Evolutionary conservation across 192 early-diverging fungal genomes (phyloP).

Genomic region (Coemansia javaensis): DNA sequence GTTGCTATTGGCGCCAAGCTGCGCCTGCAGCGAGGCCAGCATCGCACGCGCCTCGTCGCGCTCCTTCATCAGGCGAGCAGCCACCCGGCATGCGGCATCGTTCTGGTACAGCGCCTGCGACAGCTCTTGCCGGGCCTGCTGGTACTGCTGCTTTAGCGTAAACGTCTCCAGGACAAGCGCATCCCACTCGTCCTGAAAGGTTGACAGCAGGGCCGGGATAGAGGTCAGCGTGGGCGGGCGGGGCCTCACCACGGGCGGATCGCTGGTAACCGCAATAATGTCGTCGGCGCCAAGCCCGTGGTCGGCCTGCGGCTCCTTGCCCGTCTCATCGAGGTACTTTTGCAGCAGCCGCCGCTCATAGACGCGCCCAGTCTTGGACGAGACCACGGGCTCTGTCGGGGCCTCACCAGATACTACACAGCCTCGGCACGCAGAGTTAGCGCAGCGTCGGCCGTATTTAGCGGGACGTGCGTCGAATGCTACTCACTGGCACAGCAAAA

Average conservation of each 20-base stretch:
- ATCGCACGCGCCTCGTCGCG: slow-evolving; percentile 80
- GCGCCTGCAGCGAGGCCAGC: slow-evolving; percentile 20
- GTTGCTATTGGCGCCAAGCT: neutral
- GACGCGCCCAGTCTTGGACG: slow-evolving; percentile 74
- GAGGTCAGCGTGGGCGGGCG: slow-evolving; percentile 87
- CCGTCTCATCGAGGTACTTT: slow-evolving; percentile 81
- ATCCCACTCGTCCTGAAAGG: slow-evolving; percentile 97
- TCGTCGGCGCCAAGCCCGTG: slow-evolving; percentile 54
- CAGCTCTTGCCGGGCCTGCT: slow-evolving; percentile 86
- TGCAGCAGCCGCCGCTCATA: slow-evolving; percentile 84
- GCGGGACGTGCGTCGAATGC: neutral
- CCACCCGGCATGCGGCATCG: slow-evolving; percentile 92
- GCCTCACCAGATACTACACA: slow-evolving; percentile 85
- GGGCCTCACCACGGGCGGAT: slow-evolving; percentile 62
- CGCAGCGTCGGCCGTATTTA: too few species aligned
- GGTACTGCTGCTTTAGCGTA: slow-evolving; percentile 86
- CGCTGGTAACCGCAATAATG: slow-evolving; percentile 13
- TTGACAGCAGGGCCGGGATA: slow-evolving; percentile 79
- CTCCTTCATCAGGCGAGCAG: slow-evolving; percentile 87
- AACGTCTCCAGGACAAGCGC: slow-evolving; percentile 92
- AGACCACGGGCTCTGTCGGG: slow-evolving; percentile 84
- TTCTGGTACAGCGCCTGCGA: slow-evolving; percentile 92
- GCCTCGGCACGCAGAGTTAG: neutral
- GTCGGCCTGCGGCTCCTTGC: slow-evolving; percentile 76
- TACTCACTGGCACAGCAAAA: slow-evolving; percentile 42